phyloP scores from a whole-genome alignment of 1,139 yeast species.

The Pichia sp. region DNA sequence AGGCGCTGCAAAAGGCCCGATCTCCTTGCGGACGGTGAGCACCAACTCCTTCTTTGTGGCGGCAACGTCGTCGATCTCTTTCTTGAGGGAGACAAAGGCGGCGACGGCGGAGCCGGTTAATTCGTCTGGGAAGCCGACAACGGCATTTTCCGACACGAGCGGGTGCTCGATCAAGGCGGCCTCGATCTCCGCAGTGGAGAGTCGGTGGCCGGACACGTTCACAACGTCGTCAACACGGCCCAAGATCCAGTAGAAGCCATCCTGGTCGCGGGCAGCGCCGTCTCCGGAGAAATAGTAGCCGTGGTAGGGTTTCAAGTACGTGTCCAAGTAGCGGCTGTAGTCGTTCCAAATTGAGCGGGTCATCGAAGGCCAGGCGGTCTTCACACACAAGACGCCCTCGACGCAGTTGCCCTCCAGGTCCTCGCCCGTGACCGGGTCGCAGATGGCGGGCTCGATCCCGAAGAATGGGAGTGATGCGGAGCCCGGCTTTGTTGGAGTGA shows the following conservation, averaged over 20 bases:
- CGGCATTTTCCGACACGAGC: slow-evolving; percentile 72
- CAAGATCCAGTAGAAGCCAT: slow-evolving; percentile 75
- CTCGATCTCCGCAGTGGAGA: slow-evolving; percentile 79
- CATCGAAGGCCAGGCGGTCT: slow-evolving; percentile 74
- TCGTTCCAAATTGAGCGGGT: slow-evolving; percentile 73
- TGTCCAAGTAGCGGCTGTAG: slow-evolving; percentile 62
- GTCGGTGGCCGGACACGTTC: slow-evolving; percentile 74
- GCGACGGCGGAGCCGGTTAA: slow-evolving; percentile 82
- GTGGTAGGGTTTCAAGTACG: slow-evolving; percentile 66
- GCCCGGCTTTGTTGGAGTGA: slow-evolving; percentile 75
- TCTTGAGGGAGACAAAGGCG: slow-evolving; percentile 68
- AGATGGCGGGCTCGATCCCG: slow-evolving; percentile 63
- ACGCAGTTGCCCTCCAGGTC: slow-evolving; percentile 59
- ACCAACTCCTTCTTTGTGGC: slow-evolving; percentile 62
- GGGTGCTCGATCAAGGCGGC: slow-evolving; percentile 71
- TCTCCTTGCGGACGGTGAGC: slow-evolving; percentile 70
- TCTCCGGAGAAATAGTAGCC: slow-evolving; percentile 75
- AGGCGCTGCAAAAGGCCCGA: slow-evolving; percentile 84
- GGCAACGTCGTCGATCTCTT: slow-evolving; percentile 34
- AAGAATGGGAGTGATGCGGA: slow-evolving; percentile 76
- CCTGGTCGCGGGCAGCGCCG: slow-evolving; percentile 76
- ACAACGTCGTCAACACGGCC: slow-evolving; percentile 84
- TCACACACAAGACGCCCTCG: slow-evolving; percentile 72
- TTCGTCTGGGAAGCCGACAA: slow-evolving; percentile 76
- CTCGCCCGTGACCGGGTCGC: slow-evolving; percentile 69